Percentiles rank a stretch among this genome's conserved stretches.
Evolutionary conservation across 495 filamentous ascomycete genomes (phyloP).

Genomic region (Amorphotheca resinae): DNA sequence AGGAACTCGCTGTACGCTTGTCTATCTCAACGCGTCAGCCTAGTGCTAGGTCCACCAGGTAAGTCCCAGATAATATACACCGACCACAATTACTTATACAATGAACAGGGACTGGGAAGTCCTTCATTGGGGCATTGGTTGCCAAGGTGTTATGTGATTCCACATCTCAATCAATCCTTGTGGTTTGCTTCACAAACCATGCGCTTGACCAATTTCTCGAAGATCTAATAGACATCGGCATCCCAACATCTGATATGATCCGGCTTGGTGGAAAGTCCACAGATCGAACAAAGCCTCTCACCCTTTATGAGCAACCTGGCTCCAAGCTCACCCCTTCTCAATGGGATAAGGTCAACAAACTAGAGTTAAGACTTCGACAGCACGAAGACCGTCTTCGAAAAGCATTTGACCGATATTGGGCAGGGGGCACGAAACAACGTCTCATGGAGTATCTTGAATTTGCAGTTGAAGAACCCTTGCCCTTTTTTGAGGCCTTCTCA

Average conservation of each 20-base stretch:
- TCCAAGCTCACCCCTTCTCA: constrained; percentile 4
- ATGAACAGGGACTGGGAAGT: constrained; percentile 72
- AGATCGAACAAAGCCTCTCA: constrained; percentile 32
- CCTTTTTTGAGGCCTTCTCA: constrained; percentile 44
- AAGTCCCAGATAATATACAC: constrained; percentile 11
- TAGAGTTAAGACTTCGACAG: constrained; percentile 2
- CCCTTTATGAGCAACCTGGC: constrained; percentile 32
- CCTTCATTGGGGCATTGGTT: constrained; percentile 59
- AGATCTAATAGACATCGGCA: constrained; percentile 52
- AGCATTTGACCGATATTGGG: constrained; percentile 20
- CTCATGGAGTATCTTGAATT: constrained; percentile 58
- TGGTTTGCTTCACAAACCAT: constrained; percentile 57
- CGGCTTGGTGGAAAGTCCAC: constrained; percentile 55
- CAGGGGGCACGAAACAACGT: constrained; percentile 12
- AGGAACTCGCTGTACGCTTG: too few species aligned
- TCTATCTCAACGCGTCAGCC: too few species aligned
- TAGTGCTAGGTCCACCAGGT: constrained; percentile 72
- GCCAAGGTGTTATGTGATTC: constrained; percentile 44
- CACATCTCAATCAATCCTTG: constrained; percentile 42
- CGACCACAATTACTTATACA: not conserved
- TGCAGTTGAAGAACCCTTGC: constrained; percentile 31
- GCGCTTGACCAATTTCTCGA: constrained; percentile 66
- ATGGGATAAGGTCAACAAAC: constrained; percentile 10
- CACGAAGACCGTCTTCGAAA: constrained; percentile 12
- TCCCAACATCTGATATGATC: constrained; percentile 41